These are phyloP conservation scores for Ogataea dorogensis DNA, from an alignment of 805 yeast species.

Conservation along the genomic window DNA sequence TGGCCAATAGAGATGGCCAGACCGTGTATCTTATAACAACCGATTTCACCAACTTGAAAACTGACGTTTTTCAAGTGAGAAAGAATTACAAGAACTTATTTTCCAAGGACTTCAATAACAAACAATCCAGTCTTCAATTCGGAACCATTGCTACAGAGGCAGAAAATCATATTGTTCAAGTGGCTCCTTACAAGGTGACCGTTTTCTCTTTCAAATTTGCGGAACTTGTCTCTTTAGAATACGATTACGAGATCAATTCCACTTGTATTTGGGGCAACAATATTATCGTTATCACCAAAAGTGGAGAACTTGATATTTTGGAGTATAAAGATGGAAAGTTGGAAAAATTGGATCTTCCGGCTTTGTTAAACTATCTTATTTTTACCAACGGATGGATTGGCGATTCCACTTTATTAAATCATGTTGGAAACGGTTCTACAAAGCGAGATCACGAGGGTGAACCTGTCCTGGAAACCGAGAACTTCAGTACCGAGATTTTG, in stretches of 20 bases:
- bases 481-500: slow-evolving; percentile 36
- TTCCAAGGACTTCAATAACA: slow-evolving; percentile 60
- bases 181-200: slow-evolving; percentile 62
- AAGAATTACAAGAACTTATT: slow-evolving; percentile 61
- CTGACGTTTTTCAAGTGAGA: slow-evolving; percentile 65
- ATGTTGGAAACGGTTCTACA: slow-evolving; percentile 34
- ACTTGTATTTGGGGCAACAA: slow-evolving; percentile 63
- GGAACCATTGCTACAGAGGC: slow-evolving; percentile 41
- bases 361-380: slow-evolving; percentile 38
- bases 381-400: slow-evolving; percentile 70
- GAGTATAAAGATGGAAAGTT: slow-evolving; percentile 35
- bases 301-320: slow-evolving; percentile 67
- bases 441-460: slow-evolving; percentile 28
- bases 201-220: slow-evolving; percentile 64
- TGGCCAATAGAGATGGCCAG: slow-evolving; percentile 37
- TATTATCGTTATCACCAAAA: slow-evolving; percentile 59
- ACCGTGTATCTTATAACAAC: slow-evolving; percentile 69
- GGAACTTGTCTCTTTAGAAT: slow-evolving; percentile 47
- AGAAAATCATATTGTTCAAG: slow-evolving; percentile 66
- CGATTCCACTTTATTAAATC: slow-evolving; percentile 45
- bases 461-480: slow-evolving; percentile 23
- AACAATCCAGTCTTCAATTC: slow-evolving; percentile 63
- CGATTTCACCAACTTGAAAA: slow-evolving; percentile 58
- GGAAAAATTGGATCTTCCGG: slow-evolving; percentile 34
- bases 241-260: slow-evolving; percentile 61